phyloP scores from a whole-genome alignment of 169 alveolate genomes.

The Plasmodium coatneyi region DNA sequence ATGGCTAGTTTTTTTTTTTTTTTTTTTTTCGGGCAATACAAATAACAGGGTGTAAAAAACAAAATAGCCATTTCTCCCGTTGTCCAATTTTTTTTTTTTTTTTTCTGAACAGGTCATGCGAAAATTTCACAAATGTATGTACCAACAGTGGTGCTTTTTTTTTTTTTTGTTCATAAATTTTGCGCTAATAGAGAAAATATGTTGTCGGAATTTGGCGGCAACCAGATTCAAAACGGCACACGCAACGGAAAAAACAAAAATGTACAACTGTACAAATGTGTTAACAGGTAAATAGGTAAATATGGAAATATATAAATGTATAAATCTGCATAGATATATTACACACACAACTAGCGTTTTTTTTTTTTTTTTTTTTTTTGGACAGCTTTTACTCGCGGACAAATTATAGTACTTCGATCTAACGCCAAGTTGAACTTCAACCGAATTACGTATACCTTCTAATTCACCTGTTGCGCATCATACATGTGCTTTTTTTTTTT shows the following conservation, averaged over 20 bases:
- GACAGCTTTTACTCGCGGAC: not conserved
- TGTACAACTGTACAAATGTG: not conserved
- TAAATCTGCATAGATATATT: not conserved
- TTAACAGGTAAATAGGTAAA: not conserved
- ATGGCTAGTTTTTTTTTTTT: constrained; percentile 7
- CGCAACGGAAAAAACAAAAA: not conserved
- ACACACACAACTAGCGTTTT: not conserved
- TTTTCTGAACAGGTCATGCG: constrained; percentile 24
- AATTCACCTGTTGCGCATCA: not conserved
- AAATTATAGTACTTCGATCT: not conserved
- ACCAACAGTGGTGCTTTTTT: not conserved
- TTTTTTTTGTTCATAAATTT: not conserved
- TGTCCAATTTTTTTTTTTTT: constrained; percentile 5
- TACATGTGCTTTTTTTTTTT: not conserved
- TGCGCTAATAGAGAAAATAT: not conserved
- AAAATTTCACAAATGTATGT: not conserved
- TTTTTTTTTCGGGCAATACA: not conserved
- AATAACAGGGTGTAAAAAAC: not conserved
- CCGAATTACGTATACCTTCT: not conserved
- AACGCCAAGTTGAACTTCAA: not conserved
- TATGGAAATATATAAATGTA: not conserved
- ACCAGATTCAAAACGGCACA: not conserved
- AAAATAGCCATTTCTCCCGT: not conserved
- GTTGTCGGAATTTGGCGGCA: not conserved
- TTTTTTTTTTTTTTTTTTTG: not conserved